phyloP scores from a whole-genome alignment of 108 stramenopile species.

The Poteriospumella lacustris region DNA sequence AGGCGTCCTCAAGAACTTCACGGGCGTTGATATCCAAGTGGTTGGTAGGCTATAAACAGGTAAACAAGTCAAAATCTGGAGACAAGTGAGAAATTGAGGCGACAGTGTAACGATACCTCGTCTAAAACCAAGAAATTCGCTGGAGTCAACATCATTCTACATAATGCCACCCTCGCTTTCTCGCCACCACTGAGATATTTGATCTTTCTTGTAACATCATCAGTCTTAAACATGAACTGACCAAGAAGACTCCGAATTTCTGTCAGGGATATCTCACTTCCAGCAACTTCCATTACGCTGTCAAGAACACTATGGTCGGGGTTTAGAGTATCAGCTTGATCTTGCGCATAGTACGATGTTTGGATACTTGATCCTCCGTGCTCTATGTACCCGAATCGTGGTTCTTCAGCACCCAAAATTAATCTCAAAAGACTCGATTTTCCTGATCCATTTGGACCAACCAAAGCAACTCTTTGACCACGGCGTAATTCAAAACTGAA shows the following conservation, averaged over 20 bases:
- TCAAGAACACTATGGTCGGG: slow-evolving; percentile 76
- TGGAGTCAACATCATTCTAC: slow-evolving; percentile 84
- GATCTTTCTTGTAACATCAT: slow-evolving; percentile 83
- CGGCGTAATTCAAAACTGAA: slow-evolving; percentile 69
- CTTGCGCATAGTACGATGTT: slow-evolving; percentile 85
- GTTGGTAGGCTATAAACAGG: slow-evolving; percentile 72
- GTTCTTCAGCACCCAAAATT: not conserved
- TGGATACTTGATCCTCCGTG: slow-evolving; percentile 71
- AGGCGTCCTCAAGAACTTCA: slow-evolving; percentile 94
- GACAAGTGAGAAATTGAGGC: too few species aligned
- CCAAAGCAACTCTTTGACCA: slow-evolving; percentile 83
- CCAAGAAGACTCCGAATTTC: slow-evolving; percentile 83
- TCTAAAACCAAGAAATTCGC: slow-evolving; percentile 83
- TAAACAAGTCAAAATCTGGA: too few species aligned
- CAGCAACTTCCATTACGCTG: slow-evolving; percentile 65
- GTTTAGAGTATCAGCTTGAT: slow-evolving; percentile 86
- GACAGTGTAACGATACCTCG: too few species aligned
- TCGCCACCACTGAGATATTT: slow-evolving; percentile 82
- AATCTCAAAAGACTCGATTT: not conserved
- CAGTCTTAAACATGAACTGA: slow-evolving; percentile 90
- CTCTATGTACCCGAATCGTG: slow-evolving; percentile 35
- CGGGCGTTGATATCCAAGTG: slow-evolving; percentile 87
- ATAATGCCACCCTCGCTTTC: slow-evolving; percentile 79
- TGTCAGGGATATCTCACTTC: slow-evolving; percentile 71
- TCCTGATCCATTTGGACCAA: slow-evolving; percentile 67